Evolutionary conservation across 2,329 filamentous ascomycete genomes (phyloP), one percentile per base, ranked within the genome.

Genomic region (Ceratocystis colombiana): DNA sequence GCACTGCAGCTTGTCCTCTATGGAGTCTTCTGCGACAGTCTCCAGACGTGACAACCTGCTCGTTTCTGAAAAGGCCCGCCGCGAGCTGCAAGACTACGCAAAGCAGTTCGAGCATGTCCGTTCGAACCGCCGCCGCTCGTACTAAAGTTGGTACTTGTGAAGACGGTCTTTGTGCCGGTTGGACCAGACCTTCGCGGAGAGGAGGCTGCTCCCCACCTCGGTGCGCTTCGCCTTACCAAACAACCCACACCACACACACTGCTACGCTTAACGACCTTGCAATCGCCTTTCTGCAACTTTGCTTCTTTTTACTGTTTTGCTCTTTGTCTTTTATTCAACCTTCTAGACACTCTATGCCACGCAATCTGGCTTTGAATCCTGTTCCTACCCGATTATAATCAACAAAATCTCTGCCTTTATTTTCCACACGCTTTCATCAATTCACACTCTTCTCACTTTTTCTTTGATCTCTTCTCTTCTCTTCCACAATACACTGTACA

Each of bases 61-160:
- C 61, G 79, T 96, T 70, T 91, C 90, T 2, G 86, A 89, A 70
- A 88, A 88, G 75, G 87, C 89, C 33, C 85, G 85, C 72, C 86
- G 84, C 75, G 90, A 96, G 74, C 83, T 96, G 45, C 85, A 87
- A 73, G 87, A 88, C 70, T 96, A 96, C 76, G 89, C 89, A 70
- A 89, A 88, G 73, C 90, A 88, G 1, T 96, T 96, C 74, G 92
- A 96, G 76, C 88, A 91, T 70, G 86, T 88, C 67, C 83, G 89
- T 69, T 73, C 79, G 65, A 81, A 83, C 71, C 80, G 82, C 70
- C 77, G 82, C 72, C 76, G 85, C 77, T 81, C 82, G 37, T 79
- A 80, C 73, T 84, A 80, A 73, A 68, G 65, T 53, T 22, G 68
- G 71, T 70, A 70, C 37, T 50, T n/a, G 22, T n/a, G 5, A 15